Percentiles rank a stretch among this genome's conserved stretches.
phyloP scores from a whole-genome alignment of 352 stramenopile species.

The Phytophthora meadii region DNA sequence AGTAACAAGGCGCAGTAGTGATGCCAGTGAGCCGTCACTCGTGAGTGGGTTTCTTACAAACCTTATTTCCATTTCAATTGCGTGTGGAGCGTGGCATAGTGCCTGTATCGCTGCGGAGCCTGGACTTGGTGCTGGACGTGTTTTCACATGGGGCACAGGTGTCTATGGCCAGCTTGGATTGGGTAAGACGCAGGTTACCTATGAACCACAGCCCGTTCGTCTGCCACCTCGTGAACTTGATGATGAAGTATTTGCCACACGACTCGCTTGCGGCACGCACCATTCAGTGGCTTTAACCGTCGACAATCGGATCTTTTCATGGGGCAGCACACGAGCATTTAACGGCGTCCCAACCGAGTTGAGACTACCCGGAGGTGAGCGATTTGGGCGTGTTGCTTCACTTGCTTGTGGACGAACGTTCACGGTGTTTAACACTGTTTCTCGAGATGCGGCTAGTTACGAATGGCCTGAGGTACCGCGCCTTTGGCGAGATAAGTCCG shows the following conservation, averaged over 20 bases:
- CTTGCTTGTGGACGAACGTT: slow-evolving; percentile 78
- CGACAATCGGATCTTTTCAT: slow-evolving; percentile 67
- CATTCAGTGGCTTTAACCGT: slow-evolving; percentile 66
- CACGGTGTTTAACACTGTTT: slow-evolving; percentile 77
- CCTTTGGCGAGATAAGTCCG: slow-evolving; percentile 54
- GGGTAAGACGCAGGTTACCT: slow-evolving; percentile 49
- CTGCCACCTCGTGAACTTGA: slow-evolving; percentile 30
- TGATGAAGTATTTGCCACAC: slow-evolving; percentile 49
- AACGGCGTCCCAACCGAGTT: slow-evolving; percentile 45
- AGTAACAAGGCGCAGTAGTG: slow-evolving; percentile 16
- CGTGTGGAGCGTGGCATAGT: slow-evolving; percentile 80
- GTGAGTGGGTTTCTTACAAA: slow-evolving; percentile 42
- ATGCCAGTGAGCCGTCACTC: slow-evolving; percentile 42
- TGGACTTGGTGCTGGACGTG: slow-evolving; percentile 28
- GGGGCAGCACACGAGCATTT: slow-evolving; percentile 70
- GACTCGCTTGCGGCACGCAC: slow-evolving; percentile 69
- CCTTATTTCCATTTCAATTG: slow-evolving; percentile 57
- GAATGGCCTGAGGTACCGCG: slow-evolving; percentile 57
- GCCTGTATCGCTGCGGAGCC: slow-evolving; percentile 56
- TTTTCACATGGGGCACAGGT: slow-evolving; percentile 80
- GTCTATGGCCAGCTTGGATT: slow-evolving; percentile 75
- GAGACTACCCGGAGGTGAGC: slow-evolving; percentile 31
- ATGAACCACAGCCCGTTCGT: slow-evolving; percentile 52
- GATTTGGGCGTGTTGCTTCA: slow-evolving; percentile 59
- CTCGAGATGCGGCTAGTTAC: slow-evolving; percentile 58